Evolutionary conservation across 2,329 filamentous ascomycete genomes (phyloP).

Genomic region (Xylariaceae sp.): DNA sequence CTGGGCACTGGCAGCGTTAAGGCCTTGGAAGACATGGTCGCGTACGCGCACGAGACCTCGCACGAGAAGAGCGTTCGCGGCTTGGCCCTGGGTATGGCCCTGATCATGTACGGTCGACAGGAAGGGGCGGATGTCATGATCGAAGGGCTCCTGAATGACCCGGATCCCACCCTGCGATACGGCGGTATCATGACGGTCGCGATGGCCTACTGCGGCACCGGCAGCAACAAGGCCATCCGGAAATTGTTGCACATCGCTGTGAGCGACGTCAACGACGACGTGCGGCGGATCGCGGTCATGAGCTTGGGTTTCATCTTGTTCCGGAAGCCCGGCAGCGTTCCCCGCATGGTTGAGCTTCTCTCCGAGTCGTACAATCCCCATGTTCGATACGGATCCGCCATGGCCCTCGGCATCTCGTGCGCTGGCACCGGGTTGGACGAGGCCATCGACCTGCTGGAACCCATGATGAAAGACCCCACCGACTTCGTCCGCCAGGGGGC

Average conservation of each 20-base stretch:
- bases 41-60: slow-evolving; percentile 95
- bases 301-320: slow-evolving; percentile 98
- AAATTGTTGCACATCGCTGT: slow-evolving; percentile 95
- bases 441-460: slow-evolving; percentile 93
- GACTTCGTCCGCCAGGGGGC: slow-evolving; percentile 98
- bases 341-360: slow-evolving; percentile 96
- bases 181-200: slow-evolving; percentile 99
- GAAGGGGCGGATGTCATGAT: slow-evolving; percentile 94
- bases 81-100: slow-evolving; percentile 91
- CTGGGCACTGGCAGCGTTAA: slow-evolving; percentile 94
- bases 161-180: slow-evolving; percentile 90
- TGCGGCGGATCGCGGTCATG: slow-evolving; percentile 94
- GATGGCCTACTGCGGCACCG: slow-evolving; percentile 93
- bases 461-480: slow-evolving; percentile 99
- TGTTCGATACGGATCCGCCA: slow-evolving; percentile 94
- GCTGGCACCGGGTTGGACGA: slow-evolving; percentile 95
- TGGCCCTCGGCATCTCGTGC: slow-evolving; percentile 97
- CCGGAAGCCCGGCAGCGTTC: slow-evolving; percentile 94
- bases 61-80: slow-evolving; percentile 99
- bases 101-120: slow-evolving; percentile 97
- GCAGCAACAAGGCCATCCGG: slow-evolving; percentile 97
- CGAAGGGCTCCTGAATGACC: slow-evolving; percentile 88
- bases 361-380: slow-evolving; percentile 99
- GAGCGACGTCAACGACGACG: slow-evolving; percentile 97
- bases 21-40: slow-evolving; percentile 94